Conservation (phyloP, 495 filamentous ascomycete species). For the Niebla homalea region DNA sequence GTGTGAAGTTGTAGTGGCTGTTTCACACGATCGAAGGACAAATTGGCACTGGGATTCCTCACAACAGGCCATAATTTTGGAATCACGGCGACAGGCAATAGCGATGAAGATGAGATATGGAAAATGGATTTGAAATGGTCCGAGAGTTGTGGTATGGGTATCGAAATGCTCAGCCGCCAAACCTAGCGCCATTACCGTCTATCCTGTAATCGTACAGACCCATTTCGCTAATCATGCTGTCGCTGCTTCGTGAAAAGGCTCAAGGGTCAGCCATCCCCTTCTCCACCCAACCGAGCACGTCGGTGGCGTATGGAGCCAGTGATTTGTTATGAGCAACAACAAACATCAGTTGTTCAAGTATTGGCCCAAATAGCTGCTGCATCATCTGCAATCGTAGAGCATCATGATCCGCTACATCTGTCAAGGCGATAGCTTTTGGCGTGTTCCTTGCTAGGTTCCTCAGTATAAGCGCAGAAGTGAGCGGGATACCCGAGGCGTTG, state of each 20-base stretch:
- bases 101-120: too few species aligned
- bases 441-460: slow-evolving; percentile 77
- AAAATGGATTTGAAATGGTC: too few species aligned
- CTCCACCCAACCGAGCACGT: slow-evolving; percentile 29
- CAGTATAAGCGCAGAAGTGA: slow-evolving; percentile 72
- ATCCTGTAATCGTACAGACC: too few species aligned
- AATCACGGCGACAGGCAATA: too few species aligned
- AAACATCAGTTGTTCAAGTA: slow-evolving; percentile 29
- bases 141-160: too few species aligned
- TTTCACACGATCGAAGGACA: too few species aligned
- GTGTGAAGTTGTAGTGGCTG: too few species aligned
- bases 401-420: slow-evolving; percentile 5
- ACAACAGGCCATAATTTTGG: too few species aligned
- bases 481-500: slow-evolving; percentile 71
- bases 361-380: slow-evolving; percentile 30
- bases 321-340: slow-evolving; percentile 35
- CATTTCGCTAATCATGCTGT: too few species aligned
- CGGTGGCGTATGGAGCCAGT: slow-evolving; percentile 31
- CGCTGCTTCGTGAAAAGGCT: neutral
- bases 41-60: too few species aligned
- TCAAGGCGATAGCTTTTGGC: slow-evolving; percentile 21
- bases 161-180: too few species aligned
- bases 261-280: slow-evolving; percentile 5
- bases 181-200: too few species aligned
- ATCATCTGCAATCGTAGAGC: slow-evolving; percentile 26